phyloP scores from a whole-genome alignment of 306 rosid genomes.

The Aeschynomene evenia region DNA sequence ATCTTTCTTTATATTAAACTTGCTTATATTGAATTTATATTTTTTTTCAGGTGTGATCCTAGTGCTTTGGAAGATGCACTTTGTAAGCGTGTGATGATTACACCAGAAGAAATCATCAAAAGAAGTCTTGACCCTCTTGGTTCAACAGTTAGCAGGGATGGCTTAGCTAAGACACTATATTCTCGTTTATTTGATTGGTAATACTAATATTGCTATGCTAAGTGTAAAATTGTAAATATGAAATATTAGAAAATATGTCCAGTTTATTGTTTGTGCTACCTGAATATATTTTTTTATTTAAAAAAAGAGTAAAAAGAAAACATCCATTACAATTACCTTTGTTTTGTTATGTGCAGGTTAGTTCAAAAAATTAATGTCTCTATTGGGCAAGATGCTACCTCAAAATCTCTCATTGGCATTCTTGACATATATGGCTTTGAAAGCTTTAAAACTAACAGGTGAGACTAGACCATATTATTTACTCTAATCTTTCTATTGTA shows the following conservation, averaged over 20 bases:
- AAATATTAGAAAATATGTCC: neutral
- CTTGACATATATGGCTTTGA: conserved; percentile 97
- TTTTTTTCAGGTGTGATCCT: conserved; percentile 68
- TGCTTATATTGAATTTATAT: conserved; percentile 21
- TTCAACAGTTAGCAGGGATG: conserved; percentile 81
- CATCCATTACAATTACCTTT: conserved; percentile 20
- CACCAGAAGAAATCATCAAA: conserved; percentile 84
- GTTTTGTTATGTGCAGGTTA: conserved; percentile 62
- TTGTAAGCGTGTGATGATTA: conserved; percentile 77
- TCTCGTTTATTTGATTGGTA: conserved; percentile 90
- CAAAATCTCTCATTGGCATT: conserved; percentile 76
- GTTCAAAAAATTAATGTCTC: conserved; percentile 82
- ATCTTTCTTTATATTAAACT: conserved; percentile 7
- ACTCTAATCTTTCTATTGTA: conserved; percentile 14
- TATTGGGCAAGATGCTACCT: conserved; percentile 81
- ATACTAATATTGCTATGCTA: conserved; percentile 31
- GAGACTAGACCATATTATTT: conserved; percentile 24
- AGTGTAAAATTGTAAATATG: neutral
- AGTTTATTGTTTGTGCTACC: neutral
- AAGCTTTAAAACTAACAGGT: conserved; percentile 81
- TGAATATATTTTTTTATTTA: neutral
- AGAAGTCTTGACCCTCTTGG: conserved; percentile 80
- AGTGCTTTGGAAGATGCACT: conserved; percentile 72
- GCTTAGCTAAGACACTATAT: conserved; percentile 87
- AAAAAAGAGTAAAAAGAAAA: conserved; percentile 15